phyloP scores from a whole-genome alignment of 2,329 filamentous ascomycete genomes.

The Emergomyces pasteurianus region DNA sequence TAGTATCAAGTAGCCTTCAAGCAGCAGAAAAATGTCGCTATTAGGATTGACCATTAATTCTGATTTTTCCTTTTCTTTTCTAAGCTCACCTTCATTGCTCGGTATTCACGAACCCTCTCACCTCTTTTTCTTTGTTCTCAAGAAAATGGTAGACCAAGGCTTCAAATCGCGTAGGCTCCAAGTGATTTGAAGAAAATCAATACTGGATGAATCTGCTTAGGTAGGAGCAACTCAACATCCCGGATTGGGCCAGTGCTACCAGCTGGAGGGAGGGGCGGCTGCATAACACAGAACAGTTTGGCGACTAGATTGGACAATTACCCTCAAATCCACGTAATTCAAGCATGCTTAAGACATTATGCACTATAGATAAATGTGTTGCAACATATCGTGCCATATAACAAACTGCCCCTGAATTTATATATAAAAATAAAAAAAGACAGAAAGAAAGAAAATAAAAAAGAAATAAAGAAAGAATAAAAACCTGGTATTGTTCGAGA shows the following conservation, averaged over 20 bases:
- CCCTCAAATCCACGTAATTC: background rate
- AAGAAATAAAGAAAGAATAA: no score
- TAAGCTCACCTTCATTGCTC: background rate
- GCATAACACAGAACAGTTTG: background rate
- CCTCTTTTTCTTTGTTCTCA: background rate
- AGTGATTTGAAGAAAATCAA: background rate
- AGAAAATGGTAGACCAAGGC: background rate
- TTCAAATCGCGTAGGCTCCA: background rate
- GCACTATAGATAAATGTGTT: background rate
- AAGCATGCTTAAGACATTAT: no score
- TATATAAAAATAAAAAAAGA: no score
- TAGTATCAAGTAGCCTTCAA: no score
- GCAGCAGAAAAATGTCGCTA: background rate
- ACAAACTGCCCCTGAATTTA: no score
- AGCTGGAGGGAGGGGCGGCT: no score
- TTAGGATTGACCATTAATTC: background rate
- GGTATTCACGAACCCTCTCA: background rate
- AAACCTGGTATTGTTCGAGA: no score
- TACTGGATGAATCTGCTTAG: background rate
- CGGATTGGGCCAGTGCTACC: no score
- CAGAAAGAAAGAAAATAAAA: no score
- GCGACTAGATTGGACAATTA: background rate
- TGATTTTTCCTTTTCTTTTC: background rate
- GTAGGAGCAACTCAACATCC: background rate
- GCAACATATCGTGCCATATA: background rate